Evolutionary conservation across 768 basidiomycete species (phyloP).

Genomic region (Auriscalpium microsporum): DNA sequence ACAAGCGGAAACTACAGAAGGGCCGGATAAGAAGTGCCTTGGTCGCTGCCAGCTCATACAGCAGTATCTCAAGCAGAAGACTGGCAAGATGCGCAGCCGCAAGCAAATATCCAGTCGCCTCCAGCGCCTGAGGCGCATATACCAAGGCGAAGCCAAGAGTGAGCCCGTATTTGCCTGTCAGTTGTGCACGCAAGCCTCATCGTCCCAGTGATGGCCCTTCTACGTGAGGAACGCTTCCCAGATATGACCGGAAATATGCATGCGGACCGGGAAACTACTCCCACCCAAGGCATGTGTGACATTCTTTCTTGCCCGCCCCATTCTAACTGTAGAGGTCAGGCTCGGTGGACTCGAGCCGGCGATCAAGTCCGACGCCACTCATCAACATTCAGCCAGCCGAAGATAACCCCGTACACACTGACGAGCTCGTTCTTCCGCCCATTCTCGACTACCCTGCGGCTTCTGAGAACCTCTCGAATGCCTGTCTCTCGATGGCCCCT

Average conservation of each 20-base stretch:
- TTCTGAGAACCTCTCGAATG: neutral
- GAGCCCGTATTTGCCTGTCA: slow-evolving; percentile 9
- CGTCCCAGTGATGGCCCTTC: slow-evolving; percentile 13
- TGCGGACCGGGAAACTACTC: neutral
- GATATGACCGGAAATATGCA: too few species aligned
- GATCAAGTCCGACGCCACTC: neutral
- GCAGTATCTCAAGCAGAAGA: slow-evolving; percentile 29
- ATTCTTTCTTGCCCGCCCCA: neutral
- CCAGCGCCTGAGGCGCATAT: slow-evolving; percentile 28
- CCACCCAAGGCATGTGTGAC: neutral
- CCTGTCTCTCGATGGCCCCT: neutral
- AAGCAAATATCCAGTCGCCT: slow-evolving; percentile 34
- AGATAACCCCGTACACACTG: neutral
- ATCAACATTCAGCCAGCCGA: neutral
- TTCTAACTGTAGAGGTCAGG: neutral
- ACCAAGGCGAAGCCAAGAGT: slow-evolving; percentile 26
- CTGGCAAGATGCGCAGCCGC: slow-evolving; percentile 29
- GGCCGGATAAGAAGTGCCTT: slow-evolving; percentile 8
- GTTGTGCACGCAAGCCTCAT: neutral
- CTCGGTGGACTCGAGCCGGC: neutral
- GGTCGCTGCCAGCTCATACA: slow-evolving; percentile 34
- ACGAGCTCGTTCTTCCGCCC: neutral
- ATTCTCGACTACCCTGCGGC: neutral
- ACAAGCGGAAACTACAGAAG: neutral
- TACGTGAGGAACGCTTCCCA: neutral